Base-by-base conservation (phyloP, 2,329 filamentous ascomycete species). In the Fusarium annulatum region DNA sequence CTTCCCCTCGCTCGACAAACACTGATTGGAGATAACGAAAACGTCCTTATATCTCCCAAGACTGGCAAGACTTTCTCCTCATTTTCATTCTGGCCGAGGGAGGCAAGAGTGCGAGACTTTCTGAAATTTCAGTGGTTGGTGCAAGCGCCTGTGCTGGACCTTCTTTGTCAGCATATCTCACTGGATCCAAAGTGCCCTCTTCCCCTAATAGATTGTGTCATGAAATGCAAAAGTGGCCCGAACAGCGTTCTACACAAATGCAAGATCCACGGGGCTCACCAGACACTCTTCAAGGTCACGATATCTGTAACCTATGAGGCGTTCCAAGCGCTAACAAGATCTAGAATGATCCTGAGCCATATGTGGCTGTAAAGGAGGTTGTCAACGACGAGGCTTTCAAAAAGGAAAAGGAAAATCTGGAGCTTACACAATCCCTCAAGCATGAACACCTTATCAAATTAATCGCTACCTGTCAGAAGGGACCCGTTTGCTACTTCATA, bases 311-410 rank as follows among this genome's bases (percentile, higher is more conserved):
- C 12, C 15, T 11, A 5, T 2, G 2, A 30, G 9, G 9, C 0
- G 7, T 6, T 23, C 19, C 9, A n/a, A 21, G 7, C 16, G 11
- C 60, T 41, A 34, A 59, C 16, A n/a, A 18, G 16, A 2, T 23
- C 9, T 26, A 73, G 61, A 2, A 7, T 11, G 15, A 49, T 9
- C 28, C 30, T 0, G 33, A 61, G 3, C 34, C 64, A 2, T 48
- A 26, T n/a, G 38, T 75, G 9, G 69, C 72, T 5, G n/a, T 75
- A 1, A 75, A 75, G 18, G 65, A 70, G 34, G 26, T 74, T 19
- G 21, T 4, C 7, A 26, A 43, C 0, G 10, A 64, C 16, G 34
- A 61, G 3, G 21, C 34, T 10, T 75, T 74, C 9, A 19, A 43
- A 2, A 61, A 53, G 5, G 72, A 75, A 38, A 61, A 23, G n/a